These are phyloP conservation scores for Cladosporium oxysporum DNA, from an alignment of 2,329 filamentous ascomycete species.

Conservation along the genomic window DNA sequence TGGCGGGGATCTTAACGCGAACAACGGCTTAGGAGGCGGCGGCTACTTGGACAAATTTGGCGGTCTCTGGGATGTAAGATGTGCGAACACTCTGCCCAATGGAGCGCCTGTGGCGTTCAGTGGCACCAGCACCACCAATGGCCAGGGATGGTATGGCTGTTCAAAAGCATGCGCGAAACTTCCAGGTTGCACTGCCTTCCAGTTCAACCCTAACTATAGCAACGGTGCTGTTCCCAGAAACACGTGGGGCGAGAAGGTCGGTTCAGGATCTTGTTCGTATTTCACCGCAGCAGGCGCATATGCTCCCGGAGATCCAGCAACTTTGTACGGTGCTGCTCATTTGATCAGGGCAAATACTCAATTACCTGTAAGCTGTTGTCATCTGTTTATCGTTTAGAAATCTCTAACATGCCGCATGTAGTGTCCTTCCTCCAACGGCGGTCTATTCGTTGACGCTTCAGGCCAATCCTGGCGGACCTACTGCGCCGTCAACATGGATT, in stretches of 20 bases:
- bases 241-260: neutral
- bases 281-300: neutral
- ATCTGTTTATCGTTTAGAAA: no score
- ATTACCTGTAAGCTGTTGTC: neutral
- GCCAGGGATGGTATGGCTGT: slow-evolving; percentile 1
- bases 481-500: slow-evolving; percentile 3
- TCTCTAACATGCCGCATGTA: neutral
- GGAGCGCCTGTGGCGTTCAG: neutral
- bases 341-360: neutral
- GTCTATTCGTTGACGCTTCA: neutral
- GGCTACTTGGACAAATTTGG: slow-evolving; percentile 24
- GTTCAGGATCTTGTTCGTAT: neutral
- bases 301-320: neutral
- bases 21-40: slow-evolving; percentile 22
- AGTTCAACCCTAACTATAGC: neutral
- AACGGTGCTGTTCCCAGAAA: neutral
- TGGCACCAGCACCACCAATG: neutral
- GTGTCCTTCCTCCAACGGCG: neutral
- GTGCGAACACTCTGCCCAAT: slow-evolving; percentile 16
- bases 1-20: neutral
- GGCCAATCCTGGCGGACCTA: neutral
- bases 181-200: neutral
- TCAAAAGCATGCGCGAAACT: neutral
- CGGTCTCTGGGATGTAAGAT: slow-evolving; percentile 24
- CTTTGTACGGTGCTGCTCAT: neutral